Conservation (phyloP, 768 basidiomycete species). For the Krasilnikovozyma curviuscula region DNA sequence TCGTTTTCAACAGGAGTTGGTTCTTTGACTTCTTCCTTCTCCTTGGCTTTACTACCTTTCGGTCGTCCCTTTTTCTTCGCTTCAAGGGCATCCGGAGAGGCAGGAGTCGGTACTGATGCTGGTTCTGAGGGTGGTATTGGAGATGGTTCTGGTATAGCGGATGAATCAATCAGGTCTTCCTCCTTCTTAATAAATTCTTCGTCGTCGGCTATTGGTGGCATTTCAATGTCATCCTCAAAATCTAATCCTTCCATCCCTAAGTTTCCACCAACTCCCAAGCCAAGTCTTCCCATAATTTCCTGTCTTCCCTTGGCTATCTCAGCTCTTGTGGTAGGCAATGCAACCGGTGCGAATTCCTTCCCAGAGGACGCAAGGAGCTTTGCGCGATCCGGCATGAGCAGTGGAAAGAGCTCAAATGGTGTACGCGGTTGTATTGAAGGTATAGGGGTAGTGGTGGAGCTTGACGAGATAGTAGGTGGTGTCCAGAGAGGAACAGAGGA, state of each 20-base stretch:
- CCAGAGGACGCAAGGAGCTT: conserved; percentile 80
- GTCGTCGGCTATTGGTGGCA: background rate
- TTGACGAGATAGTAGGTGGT: conserved; percentile 28
- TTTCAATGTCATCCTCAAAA: conserved; percentile 31
- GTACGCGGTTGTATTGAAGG: background rate
- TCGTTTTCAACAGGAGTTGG: conserved; percentile 15
- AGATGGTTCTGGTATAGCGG: background rate
- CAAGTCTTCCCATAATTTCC: conserved; percentile 71
- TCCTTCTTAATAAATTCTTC: background rate
- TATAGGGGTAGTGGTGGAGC: background rate
- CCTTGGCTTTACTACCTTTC: background rate
- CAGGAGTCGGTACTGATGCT: background rate
- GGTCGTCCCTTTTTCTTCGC: background rate
- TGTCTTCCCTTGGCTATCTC: conserved; percentile 75
- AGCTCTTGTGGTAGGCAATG: conserved; percentile 32
- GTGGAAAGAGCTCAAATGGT: conserved; percentile 40
- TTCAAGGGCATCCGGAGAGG: background rate
- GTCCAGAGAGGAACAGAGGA: conserved; percentile 61
- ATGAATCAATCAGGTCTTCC: background rate
- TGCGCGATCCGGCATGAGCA: conserved; percentile 48
- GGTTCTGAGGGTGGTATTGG: background rate
- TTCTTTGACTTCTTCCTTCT: background rate
- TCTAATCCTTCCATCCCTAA: conserved; percentile 45
- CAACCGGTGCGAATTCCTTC: conserved; percentile 49
- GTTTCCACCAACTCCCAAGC: conserved; percentile 63